phyloP scores from a whole-genome alignment of 2,329 filamentous ascomycete species.

The Leptodontidium sp. region DNA sequence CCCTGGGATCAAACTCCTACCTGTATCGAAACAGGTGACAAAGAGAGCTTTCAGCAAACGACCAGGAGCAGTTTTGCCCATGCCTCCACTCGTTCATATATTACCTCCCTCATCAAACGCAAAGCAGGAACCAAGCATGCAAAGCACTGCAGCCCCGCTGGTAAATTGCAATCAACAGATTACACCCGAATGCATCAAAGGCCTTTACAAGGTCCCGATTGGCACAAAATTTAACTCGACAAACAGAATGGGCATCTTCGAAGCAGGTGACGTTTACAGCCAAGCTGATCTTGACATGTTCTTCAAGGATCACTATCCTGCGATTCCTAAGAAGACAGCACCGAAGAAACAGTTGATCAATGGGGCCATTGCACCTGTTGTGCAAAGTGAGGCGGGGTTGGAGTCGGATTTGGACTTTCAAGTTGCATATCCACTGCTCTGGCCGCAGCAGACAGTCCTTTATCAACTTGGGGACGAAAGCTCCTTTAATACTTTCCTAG shows the following conservation, averaged over 20 bases:
- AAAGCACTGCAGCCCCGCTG: neutral
- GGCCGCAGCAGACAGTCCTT: constrained; percentile 49
- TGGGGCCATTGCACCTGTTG: constrained; percentile 40
- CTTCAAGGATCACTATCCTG: constrained; percentile 41
- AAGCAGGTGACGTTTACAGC: constrained; percentile 49
- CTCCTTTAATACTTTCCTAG: constrained; percentile 52
- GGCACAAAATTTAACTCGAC: constrained; percentile 2
- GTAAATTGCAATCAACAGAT: constrained; percentile 13
- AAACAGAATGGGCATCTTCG: constrained; percentile 47
- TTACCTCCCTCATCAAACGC: constrained; percentile 10
- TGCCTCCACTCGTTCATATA: neutral
- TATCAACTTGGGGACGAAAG: constrained; percentile 49
- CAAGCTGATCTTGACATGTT: constrained; percentile 48
- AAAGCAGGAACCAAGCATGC: neutral
- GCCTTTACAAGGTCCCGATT: constrained; percentile 17
- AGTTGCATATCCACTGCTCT: constrained; percentile 49
- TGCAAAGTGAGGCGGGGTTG: constrained; percentile 37
- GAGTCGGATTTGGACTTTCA: constrained; percentile 50
- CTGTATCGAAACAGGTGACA: neutral
- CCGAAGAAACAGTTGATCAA: constrained; percentile 46
- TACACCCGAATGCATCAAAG: constrained; percentile 19
- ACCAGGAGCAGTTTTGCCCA: neutral
- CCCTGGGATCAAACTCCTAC: constrained; percentile 50
- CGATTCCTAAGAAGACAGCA: constrained; percentile 44
- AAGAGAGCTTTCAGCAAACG: neutral